phyloP scores from a whole-genome alignment of 306 rosid species.

The Echinosophora koreensis region DNA sequence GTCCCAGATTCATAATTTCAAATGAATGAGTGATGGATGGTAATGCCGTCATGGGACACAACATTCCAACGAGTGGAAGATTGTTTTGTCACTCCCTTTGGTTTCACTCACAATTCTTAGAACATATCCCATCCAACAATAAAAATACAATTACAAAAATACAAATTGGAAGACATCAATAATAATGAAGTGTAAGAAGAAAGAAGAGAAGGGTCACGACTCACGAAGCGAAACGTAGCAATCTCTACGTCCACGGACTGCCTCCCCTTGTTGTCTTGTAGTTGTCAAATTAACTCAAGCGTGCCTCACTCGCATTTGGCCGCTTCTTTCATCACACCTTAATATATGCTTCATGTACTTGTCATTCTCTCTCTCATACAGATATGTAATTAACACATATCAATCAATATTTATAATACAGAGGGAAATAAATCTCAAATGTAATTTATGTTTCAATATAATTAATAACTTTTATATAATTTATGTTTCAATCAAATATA shows the following conservation, averaged over 20 bases:
- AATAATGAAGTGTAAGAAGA: background rate
- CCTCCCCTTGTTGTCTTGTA: slow-evolving; percentile 52
- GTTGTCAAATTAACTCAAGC: slow-evolving; percentile 51
- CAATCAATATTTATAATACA: no score
- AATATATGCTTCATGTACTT: background rate
- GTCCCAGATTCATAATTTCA: background rate
- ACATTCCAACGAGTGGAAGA: slow-evolving; percentile 45
- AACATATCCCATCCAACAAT: slow-evolving; percentile 55
- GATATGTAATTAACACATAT: no score
- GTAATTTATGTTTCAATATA: no score
- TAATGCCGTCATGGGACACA: slow-evolving; percentile 44
- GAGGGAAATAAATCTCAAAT: no score
- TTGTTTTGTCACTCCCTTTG: slow-evolving; percentile 46
- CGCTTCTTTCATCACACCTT: background rate
- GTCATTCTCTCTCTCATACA: no score
- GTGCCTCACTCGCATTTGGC: slow-evolving; percentile 16
- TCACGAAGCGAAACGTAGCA: slow-evolving; percentile 43
- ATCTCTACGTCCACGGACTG: slow-evolving; percentile 44
- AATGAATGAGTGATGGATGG: slow-evolving; percentile 24
- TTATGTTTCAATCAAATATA: no score
- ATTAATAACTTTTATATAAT: no score
- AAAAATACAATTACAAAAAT: slow-evolving; percentile 36
- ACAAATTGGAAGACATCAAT: background rate
- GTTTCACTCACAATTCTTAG: slow-evolving; percentile 27
- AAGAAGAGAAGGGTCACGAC: background rate